These are phyloP conservation scores for Tulasnella sp. DNA, from an alignment of 768 basidiomycete genomes.

Conservation along the genomic window DNA sequence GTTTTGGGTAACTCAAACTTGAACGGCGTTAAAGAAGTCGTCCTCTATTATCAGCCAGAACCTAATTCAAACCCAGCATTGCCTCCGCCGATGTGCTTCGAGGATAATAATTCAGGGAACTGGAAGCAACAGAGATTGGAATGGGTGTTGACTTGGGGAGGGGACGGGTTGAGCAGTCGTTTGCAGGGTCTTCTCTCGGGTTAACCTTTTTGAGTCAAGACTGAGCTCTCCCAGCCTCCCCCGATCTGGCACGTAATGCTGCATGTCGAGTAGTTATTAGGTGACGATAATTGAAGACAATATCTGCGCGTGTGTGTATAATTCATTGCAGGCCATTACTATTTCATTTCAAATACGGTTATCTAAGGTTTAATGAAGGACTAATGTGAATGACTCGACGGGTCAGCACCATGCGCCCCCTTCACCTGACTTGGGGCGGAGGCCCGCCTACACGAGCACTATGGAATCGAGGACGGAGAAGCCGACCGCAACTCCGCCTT, in stretches of 20 bases:
- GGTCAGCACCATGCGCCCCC: not conserved
- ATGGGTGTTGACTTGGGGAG: constrained; percentile 9
- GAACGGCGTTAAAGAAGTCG: constrained; percentile 13
- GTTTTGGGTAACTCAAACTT: not conserved
- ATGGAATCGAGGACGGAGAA: constrained; percentile 69
- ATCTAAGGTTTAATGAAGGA: constrained; percentile 13
- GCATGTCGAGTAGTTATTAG: not conserved
- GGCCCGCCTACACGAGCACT: constrained; percentile 39
- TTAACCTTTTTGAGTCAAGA: constrained; percentile 4
- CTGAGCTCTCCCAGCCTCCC: not conserved
- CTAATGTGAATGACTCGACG: not conserved
- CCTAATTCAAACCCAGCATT: not conserved
- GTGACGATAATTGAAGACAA: not conserved
- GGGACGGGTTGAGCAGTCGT: not conserved
- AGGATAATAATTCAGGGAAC: not conserved
- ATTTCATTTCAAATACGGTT: not conserved
- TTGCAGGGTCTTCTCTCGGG: constrained; percentile 6
- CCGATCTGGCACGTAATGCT: not conserved
- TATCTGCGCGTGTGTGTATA: not conserved
- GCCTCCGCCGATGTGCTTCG: constrained; percentile 14
- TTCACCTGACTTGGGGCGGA: constrained; percentile 5
- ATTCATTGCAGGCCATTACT: not conserved
- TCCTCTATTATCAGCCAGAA: constrained; percentile 13
- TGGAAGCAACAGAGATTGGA: constrained; percentile 12
- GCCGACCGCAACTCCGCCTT: constrained; percentile 84